Base-by-base conservation (phyloP, 371 early-diverging fungal species). In the Nosema granulosis region DNA sequence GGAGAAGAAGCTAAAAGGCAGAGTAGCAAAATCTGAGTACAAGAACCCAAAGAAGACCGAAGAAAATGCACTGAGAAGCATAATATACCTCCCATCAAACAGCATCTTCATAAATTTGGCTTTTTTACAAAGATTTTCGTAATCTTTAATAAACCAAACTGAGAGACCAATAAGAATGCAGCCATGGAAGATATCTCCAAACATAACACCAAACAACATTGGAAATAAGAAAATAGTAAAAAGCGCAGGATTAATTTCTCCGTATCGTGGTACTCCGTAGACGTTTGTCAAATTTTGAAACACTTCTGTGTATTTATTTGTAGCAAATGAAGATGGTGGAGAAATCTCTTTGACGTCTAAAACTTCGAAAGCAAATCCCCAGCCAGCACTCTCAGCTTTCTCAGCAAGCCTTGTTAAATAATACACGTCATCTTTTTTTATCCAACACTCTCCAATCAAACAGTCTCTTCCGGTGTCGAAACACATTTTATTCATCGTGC, bases 141-240 rank as follows among this genome's bases (percentile, higher is more conserved):
- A 94, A 84, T 79, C 88, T 87, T 82, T 89, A 88, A 87, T 96
- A 95, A 77, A 90, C 89, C 22, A 88, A 71, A 95, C 84, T 78
- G 90, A 92, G 0, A 89, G 82, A 2, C 90, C 93, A 69, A 88
- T 82, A 24, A 91, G 78, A 6, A 92, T 76, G 67, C 93, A 80
- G 18, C 96, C 99, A 81, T 99, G 99, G 31, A 96, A 96, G 54
- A 96, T 88, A 87, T 99, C 99, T 74, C 97, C 97, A 89, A 97
- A 99, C 99, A 99, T 99, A 72, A 95, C 90, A 49, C 97, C 97
- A 87, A 97, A 97, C 69, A 97, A 83, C 86, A 97, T 96, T 20
- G 99, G 99, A 89, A 97, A 97, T 0, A 95, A 93, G 54, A 96
- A 92, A 29, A 93, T 85, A 0, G 94, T 93, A 81, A 96, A 97